Conservation (phyloP, 805 yeast species). For the Spencermartinsiella europaea region DNA sequence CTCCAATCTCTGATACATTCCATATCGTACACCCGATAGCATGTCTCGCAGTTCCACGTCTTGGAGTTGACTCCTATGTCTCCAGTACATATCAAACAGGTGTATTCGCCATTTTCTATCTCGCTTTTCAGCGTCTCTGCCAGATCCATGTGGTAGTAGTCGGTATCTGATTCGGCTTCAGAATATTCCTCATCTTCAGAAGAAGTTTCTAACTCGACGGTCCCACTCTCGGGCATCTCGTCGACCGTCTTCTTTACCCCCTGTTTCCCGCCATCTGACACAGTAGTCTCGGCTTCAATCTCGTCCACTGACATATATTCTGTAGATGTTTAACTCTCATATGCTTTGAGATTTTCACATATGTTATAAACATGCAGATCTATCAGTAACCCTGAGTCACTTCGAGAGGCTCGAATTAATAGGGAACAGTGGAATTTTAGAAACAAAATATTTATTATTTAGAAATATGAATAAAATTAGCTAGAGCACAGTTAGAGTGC, state of each 20-base stretch:
- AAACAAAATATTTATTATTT: too few relatives aligned
- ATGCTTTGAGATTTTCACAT: too few relatives aligned
- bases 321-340: background rate
- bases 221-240: background rate
- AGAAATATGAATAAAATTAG: too few relatives aligned
- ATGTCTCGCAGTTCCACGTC: slow-evolving; percentile 74
- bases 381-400: too few relatives aligned
- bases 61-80: slow-evolving; percentile 62
- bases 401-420: too few relatives aligned
- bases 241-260: too few relatives aligned
- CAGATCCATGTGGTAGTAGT: slow-evolving; percentile 20
- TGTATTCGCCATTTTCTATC: slow-evolving; percentile 62
- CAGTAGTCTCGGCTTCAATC: too few relatives aligned
- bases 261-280: too few relatives aligned
- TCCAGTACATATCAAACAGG: slow-evolving; percentile 84
- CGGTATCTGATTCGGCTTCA: background rate
- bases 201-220: too few relatives aligned
- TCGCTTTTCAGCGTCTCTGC: slow-evolving; percentile 46
- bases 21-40: slow-evolving; percentile 80
- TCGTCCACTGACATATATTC: background rate
- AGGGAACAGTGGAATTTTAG: too few relatives aligned
- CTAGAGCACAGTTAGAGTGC: too few relatives aligned
- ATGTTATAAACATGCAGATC: too few relatives aligned
- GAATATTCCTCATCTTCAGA: background rate
- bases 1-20: slow-evolving; percentile 90